Conservation (phyloP, 345 rosid genomes). For the Rhizophora apiculata region DNA sequence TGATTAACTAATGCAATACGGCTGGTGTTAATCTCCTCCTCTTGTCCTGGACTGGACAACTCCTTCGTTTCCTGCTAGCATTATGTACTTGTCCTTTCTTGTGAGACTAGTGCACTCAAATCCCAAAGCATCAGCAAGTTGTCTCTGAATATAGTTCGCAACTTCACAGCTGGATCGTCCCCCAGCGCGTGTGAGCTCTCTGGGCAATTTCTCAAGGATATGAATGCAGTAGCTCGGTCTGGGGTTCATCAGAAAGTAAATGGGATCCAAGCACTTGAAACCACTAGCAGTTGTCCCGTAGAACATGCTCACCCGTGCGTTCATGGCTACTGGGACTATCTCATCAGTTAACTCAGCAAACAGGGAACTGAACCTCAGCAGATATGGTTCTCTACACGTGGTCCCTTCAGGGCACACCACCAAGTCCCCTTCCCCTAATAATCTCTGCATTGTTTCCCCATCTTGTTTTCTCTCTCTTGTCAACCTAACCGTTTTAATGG, state of each 20-base stretch:
- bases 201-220: constrained; percentile 26
- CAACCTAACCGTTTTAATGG: constrained; percentile 72
- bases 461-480: constrained; percentile 67
- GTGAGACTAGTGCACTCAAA: constrained; percentile 28
- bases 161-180: constrained; percentile 24
- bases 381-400: constrained; percentile 86
- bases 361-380: constrained; percentile 82
- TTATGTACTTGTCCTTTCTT: constrained; percentile 29
- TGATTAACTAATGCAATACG: too few relatives aligned
- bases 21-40: not conserved
- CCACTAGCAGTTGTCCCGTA: constrained; percentile 34
- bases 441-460: constrained; percentile 61
- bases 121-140: constrained; percentile 22
- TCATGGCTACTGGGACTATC: constrained; percentile 36
- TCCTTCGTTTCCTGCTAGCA: constrained; percentile 32
- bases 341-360: constrained; percentile 85
- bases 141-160: constrained; percentile 25
- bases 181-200: constrained; percentile 22
- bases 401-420: constrained; percentile 98
- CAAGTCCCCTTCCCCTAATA: constrained; percentile 70
- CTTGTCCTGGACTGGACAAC: constrained; percentile 4
- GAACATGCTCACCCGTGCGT: constrained; percentile 23
- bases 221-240: constrained; percentile 18
- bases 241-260: constrained; percentile 31
- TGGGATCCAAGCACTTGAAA: constrained; percentile 26